A percentile compares a stretch with the other conserved stretches of the same genome.
These are phyloP conservation scores for Metschnikowia kofuensis DNA, from an alignment of 805 yeast genomes.

Conservation along the genomic window DNA sequence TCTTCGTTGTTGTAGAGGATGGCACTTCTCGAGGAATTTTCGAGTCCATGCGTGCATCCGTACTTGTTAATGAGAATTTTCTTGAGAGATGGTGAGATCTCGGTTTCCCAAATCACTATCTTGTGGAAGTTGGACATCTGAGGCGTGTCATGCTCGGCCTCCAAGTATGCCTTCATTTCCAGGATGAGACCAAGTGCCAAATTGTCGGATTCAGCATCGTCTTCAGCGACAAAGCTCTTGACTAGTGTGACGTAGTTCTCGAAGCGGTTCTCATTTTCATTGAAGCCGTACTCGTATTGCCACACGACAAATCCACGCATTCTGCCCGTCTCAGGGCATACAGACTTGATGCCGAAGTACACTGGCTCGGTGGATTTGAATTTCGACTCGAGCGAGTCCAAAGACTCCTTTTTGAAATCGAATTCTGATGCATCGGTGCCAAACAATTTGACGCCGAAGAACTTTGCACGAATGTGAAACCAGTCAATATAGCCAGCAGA, in stretches of 20 bases:
- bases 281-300: slow-evolving; percentile 36
- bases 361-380: slow-evolving; percentile 27
- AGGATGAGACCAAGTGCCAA: slow-evolving; percentile 14
- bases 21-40: slow-evolving; percentile 38
- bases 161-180: slow-evolving; percentile 17
- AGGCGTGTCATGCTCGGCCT: slow-evolving; percentile 11
- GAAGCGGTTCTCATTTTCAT: slow-evolving; percentile 13
- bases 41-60: slow-evolving; percentile 22
- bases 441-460: slow-evolving; percentile 18
- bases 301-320: slow-evolving; percentile 32
- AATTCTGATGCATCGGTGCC: slow-evolving; percentile 1
- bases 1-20: slow-evolving; percentile 23
- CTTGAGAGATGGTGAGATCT: slow-evolving; percentile 20
- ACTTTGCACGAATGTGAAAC: slow-evolving; percentile 43
- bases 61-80: slow-evolving; percentile 16
- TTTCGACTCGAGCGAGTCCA: slow-evolving; percentile 14
- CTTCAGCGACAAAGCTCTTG: slow-evolving; percentile 23
- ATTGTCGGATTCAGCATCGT: slow-evolving; percentile 17
- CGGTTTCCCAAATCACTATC: slow-evolving; percentile 35
- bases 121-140: slow-evolving; percentile 17
- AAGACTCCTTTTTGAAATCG: slow-evolving; percentile 9
- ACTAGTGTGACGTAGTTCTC: slow-evolving; percentile 26
- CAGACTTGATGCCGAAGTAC: slow-evolving; percentile 30
- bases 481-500: slow-evolving; percentile 32
- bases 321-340: slow-evolving; percentile 16